phyloP scores from a whole-genome alignment of 2,329 filamentous ascomycete genomes.

The Simplicillium sp. region DNA sequence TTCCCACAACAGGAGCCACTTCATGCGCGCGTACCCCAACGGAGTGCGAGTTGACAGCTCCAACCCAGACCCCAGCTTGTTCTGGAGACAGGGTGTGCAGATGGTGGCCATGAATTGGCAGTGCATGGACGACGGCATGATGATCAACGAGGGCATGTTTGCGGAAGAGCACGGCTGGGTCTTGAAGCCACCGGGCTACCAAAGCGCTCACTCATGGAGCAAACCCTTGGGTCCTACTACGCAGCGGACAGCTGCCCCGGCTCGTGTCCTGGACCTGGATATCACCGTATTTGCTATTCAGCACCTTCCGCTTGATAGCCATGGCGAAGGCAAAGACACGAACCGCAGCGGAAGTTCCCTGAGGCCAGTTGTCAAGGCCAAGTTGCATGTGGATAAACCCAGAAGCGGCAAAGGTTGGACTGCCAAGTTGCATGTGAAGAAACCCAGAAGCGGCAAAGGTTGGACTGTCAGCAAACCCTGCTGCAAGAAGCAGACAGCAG shows the following conservation, averaged over 20 bases:
- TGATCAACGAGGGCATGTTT: conserved; percentile 97
- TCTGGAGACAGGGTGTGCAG: conserved; percentile 90
- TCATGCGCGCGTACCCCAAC: conserved; percentile 89
- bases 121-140: conserved; percentile 85
- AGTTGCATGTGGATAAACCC: conserved; percentile 67
- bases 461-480: conserved; percentile 34
- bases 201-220: conserved; percentile 26
- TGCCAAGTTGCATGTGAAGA: conserved; percentile 68
- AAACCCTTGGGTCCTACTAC: conserved; percentile 16
- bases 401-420: conserved; percentile 17
- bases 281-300: conserved; percentile 73
- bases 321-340: conserved; percentile 17
- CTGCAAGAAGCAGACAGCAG: conserved; percentile 51
- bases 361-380: conserved; percentile 66
- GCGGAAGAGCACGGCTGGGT: conserved; percentile 77
- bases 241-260: conserved; percentile 35
- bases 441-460: conserved; percentile 21
- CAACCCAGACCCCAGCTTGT: conserved; percentile 88
- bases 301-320: conserved; percentile 38
- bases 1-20: conserved; percentile 74
- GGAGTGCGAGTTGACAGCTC: conserved; percentile 71
- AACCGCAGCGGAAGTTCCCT: conserved; percentile 29
- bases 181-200: conserved; percentile 71
- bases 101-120: conserved; percentile 99
- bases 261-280: conserved; percentile 52